Base-by-base conservation (phyloP, 495 filamentous ascomycete species). In the Xylaria bambusicola region DNA sequence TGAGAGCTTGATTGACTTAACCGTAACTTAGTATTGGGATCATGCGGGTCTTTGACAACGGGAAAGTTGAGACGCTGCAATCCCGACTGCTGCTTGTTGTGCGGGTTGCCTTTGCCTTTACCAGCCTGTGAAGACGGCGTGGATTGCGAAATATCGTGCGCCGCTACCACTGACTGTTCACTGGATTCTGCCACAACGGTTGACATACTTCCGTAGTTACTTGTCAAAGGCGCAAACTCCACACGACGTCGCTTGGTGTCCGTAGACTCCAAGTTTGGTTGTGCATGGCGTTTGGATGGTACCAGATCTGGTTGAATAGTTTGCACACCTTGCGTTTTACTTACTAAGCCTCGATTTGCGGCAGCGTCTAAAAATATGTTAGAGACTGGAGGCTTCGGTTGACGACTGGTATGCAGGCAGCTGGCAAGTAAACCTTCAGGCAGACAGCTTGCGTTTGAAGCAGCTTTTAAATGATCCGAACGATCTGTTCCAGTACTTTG, bases 41-140 rank as follows among this genome's bases (percentile, higher is more conserved):
- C 83, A 60, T 87, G 82, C 0, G 88, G 82, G 59, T 94, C 83
- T 71, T 96, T 96, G 15, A 95, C 90, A 9, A 93, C 84, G 1
- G 88, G 82, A 63, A 91, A 96, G 15, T 76, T 77, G 21, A 91
- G 77, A 1, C 66, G 71, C n/a, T 75, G 74, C 17, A 65, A 69
- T 21, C 64, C 65, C 29, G 65, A 58, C 26, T 58, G 48, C 23
- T 66, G 72, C 35, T 62, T 10, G 21, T 26, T 41, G 27, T 46
- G 42, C 50, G 42, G 51, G 61, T 69, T 66, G 9, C 51, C 7
- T 3, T 50, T n/a, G 62, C 20, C 48, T 66, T 71, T 17, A 54
- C 26, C 47, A 8, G 4, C 35, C 44, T 69, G 71, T 5, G 67
- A 71, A 27, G 64, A 55, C 40, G 21, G 47, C 6, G 51, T 40